Evolutionary conservation across 139 green algal species (phyloP).

Genomic region (Microglena sp.): DNA sequence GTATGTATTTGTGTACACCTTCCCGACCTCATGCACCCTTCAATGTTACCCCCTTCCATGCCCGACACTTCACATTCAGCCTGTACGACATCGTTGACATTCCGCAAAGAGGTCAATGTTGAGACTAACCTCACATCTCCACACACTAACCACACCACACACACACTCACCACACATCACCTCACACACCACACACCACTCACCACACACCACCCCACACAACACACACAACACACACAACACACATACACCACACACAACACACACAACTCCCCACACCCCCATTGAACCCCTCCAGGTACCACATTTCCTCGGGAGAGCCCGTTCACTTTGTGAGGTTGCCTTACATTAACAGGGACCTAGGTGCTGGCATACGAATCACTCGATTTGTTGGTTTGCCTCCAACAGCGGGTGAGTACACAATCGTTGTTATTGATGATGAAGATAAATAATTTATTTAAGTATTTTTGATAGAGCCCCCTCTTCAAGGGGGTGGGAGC

Average conservation of each 20-base stretch:
- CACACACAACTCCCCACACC: not conserved
- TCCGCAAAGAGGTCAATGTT: not conserved
- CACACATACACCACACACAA: not conserved
- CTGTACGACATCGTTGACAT: no score
- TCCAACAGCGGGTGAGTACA: constrained; percentile 27
- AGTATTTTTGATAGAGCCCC: no score
- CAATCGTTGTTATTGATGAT: no score
- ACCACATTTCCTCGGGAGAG: constrained; percentile 14
- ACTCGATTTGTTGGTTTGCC: constrained; percentile 84
- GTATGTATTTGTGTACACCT: no score
- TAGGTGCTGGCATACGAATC: constrained; percentile 58
- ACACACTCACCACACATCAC: not conserved
- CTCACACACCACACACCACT: not conserved
- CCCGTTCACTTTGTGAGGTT: constrained; percentile 24
- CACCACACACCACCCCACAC: not conserved
- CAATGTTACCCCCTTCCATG: no score
- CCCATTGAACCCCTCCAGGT: constrained; percentile 3
- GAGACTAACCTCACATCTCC: not conserved
- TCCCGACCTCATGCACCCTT: no score
- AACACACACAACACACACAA: not conserved
- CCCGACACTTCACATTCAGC: no score
- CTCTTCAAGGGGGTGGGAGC: no score
- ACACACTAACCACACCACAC: not conserved
- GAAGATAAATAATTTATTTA: no score
- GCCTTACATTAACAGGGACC: constrained; percentile 75